Conservation (phyloP, 208 protist species). For the Herpetomonas muscarum region DNA sequence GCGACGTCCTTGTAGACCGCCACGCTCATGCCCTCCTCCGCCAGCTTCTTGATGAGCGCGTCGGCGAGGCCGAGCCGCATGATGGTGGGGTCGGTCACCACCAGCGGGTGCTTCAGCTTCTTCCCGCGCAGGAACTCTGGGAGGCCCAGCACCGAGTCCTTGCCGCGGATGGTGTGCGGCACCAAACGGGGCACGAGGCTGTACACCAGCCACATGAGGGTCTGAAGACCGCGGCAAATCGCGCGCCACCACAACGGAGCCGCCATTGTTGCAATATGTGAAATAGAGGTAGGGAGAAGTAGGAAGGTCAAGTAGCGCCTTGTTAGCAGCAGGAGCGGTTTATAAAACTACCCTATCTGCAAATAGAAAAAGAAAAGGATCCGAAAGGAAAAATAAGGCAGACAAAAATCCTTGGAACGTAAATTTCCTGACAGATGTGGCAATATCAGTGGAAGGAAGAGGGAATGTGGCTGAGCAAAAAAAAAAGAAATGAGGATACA, state of each 20-base stretch:
- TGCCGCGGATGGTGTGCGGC: slow-evolving; percentile 30
- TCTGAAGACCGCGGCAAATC: slow-evolving; percentile 28
- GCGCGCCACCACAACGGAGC: slow-evolving; percentile 24
- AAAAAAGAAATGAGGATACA: not conserved
- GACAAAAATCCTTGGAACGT: no score
- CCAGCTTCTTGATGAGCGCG: slow-evolving; percentile 27
- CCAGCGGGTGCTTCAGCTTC: slow-evolving; percentile 30
- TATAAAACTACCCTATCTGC: no score
- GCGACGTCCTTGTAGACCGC: slow-evolving; percentile 43
- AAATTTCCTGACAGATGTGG: no score
- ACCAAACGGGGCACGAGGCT: slow-evolving; percentile 31
- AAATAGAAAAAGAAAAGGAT: slow-evolving; percentile 2
- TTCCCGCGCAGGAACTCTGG: slow-evolving; percentile 30
- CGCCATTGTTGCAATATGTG: slow-evolving; percentile 22
- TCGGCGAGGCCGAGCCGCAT: slow-evolving; percentile 53
- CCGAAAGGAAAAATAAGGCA: not conserved
- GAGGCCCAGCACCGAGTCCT: slow-evolving; percentile 22
- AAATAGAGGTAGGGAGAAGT: not conserved
- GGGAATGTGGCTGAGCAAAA: not conserved
- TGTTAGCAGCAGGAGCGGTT: no score
- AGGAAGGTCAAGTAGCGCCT: no score
- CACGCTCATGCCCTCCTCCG: slow-evolving; percentile 24
- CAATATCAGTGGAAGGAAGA: not conserved
- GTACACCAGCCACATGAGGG: slow-evolving; percentile 16
- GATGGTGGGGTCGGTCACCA: slow-evolving; percentile 47